Percentiles rank a stretch among this genome's conserved stretches.
phyloP scores from a whole-genome alignment of 140 eudicot genomes.

The Bidens hawaiensis region DNA sequence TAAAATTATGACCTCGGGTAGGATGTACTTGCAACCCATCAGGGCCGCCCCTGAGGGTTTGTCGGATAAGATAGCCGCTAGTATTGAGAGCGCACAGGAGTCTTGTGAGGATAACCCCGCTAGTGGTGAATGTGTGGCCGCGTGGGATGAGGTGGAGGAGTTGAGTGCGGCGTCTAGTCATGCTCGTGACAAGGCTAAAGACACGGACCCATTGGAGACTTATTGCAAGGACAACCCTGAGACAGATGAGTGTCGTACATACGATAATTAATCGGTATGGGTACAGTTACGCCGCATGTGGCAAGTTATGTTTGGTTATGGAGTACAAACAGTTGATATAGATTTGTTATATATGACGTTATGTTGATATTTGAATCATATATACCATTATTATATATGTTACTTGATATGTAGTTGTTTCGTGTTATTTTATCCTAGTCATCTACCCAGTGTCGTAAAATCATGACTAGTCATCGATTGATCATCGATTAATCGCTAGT shows the following conservation, averaged over 20 bases:
- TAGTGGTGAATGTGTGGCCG: constrained; percentile 77
- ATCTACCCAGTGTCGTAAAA: no score
- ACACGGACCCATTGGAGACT: constrained; percentile 57
- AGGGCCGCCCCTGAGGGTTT: constrained; percentile 54
- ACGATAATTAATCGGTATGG: constrained; percentile 45
- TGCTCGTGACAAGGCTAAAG: constrained; percentile 62
- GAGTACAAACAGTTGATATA: constrained; percentile 10
- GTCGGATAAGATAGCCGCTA: constrained; percentile 62
- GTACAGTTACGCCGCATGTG: background rate
- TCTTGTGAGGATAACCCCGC: constrained; percentile 62
- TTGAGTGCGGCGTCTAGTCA: constrained; percentile 87
- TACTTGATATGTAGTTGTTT: background rate
- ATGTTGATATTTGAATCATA: constrained; percentile 17
- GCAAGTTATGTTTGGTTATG: constrained; percentile 1
- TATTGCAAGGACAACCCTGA: constrained; percentile 82
- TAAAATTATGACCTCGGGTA: constrained; percentile 18
- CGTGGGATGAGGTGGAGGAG: constrained; percentile 96
- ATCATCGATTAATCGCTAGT: no score
- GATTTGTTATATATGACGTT: constrained; percentile 22
- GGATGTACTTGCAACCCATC: constrained; percentile 40
- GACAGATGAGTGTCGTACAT: constrained; percentile 80
- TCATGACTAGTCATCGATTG: no score
- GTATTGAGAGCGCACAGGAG: constrained; percentile 70
- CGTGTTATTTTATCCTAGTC: background rate
- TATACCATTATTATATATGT: constrained; percentile 16